Evolutionary conservation across 2,329 filamentous ascomycete genomes (phyloP).

Genomic region (Colletotrichum orchidophilum): DNA sequence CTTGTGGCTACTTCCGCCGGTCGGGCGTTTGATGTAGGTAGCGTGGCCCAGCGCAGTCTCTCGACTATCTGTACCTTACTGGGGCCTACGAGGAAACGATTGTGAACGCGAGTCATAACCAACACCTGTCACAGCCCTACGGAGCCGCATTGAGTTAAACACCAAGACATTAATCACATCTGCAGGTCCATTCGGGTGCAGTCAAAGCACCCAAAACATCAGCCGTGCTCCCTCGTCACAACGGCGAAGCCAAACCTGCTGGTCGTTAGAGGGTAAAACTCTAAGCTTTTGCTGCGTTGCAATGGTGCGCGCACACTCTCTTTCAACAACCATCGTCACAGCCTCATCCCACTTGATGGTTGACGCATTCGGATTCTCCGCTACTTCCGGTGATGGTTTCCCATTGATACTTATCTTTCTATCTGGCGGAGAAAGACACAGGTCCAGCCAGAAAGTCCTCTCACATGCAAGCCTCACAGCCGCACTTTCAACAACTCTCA

Average conservation of each 20-base stretch:
- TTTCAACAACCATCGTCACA: background rate
- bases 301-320: background rate
- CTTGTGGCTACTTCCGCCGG: background rate
- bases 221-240: background rate
- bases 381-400: background rate
- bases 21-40: background rate
- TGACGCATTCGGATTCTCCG: background rate
- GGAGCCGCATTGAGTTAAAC: background rate
- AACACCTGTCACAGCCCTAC: constrained; percentile 16
- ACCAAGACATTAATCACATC: background rate
- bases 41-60: background rate
- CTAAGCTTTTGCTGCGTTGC: background rate
- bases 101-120: constrained; percentile 8
- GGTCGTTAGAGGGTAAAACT: background rate
- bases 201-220: background rate
- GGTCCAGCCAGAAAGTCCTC: background rate
- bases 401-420: background rate
- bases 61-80: background rate
- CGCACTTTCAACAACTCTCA: background rate
- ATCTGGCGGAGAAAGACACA: background rate
- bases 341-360: background rate
- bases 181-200: background rate
- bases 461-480: background rate
- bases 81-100: background rate
- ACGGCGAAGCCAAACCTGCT: background rate